A percentile compares a stretch with the other conserved stretches of the same genome.
phyloP scores from a whole-genome alignment of 352 stramenopile species.

The Globisporangium irregulare region DNA sequence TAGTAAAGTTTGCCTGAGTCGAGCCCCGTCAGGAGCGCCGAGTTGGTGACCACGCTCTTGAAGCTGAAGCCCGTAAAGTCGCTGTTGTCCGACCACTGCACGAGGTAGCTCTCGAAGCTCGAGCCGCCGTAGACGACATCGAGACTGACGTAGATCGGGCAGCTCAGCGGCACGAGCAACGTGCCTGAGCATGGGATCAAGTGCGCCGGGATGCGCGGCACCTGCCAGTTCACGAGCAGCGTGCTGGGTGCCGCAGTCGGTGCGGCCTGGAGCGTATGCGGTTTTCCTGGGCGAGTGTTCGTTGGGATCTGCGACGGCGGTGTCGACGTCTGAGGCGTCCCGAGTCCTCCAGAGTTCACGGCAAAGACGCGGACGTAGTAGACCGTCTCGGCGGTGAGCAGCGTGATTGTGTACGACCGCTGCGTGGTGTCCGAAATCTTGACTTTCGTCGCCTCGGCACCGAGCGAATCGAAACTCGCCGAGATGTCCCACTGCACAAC shows the following conservation, averaged over 20 bases:
- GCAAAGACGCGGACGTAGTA: constrained; percentile 92
- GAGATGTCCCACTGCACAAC: constrained; percentile 92
- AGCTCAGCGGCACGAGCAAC: constrained; percentile 45
- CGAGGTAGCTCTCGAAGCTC: constrained; percentile 88
- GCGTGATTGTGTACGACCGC: constrained; percentile 73
- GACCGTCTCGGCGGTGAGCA: constrained; percentile 71
- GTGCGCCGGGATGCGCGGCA: constrained; percentile 58
- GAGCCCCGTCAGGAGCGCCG: constrained; percentile 60
- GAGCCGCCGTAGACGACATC: constrained; percentile 91
- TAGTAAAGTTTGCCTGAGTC: constrained; percentile 73
- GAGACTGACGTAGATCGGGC: constrained; percentile 54
- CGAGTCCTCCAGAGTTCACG: constrained; percentile 51
- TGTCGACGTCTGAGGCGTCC: constrained; percentile 50
- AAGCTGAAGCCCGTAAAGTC: constrained; percentile 77
- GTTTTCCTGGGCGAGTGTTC: constrained; percentile 65
- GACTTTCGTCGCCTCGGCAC: constrained; percentile 55
- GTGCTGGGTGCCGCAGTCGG: constrained; percentile 29
- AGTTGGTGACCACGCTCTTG: constrained; percentile 56
- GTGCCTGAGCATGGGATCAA: constrained; percentile 68
- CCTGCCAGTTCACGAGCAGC: constrained; percentile 64
- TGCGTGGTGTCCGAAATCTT: constrained; percentile 55
- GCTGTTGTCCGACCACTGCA: constrained; percentile 85
- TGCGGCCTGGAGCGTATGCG: constrained; percentile 41
- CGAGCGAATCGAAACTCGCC: constrained; percentile 83
- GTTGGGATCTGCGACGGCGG: constrained; percentile 47